A percentile compares a stretch with the other conserved stretches of the same genome.
Evolutionary conservation across 768 basidiomycete genomes (phyloP).

Genomic region (Rubroboletus satanas): DNA sequence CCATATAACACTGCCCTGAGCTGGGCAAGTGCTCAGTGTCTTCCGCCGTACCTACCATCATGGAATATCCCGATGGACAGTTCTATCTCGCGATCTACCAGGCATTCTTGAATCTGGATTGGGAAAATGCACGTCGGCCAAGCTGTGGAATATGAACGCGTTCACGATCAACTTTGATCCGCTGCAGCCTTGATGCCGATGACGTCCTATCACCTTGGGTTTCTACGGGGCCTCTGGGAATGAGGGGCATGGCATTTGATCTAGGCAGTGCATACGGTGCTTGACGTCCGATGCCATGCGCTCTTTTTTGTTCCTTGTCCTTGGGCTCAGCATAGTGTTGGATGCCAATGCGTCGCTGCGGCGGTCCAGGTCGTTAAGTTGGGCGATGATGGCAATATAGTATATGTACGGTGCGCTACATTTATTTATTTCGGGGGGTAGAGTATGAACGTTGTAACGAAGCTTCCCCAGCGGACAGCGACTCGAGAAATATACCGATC

Average conservation of each 20-base stretch:
- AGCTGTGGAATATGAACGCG: constrained; percentile 67
- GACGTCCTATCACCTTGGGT: constrained; percentile 51
- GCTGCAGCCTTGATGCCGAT: constrained; percentile 51
- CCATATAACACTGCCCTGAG: constrained; percentile 78
- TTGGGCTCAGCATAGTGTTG: constrained; percentile 36
- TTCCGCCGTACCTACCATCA: constrained; percentile 74
- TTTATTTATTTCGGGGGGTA: background rate
- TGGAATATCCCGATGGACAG: constrained; percentile 70
- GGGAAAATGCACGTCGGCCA: constrained; percentile 71
- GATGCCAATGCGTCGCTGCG: constrained; percentile 64
- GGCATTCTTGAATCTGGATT: constrained; percentile 64
- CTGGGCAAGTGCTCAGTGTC: constrained; percentile 86
- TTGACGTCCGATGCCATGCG: background rate
- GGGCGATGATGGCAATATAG: constrained; percentile 43
- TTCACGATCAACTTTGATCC: constrained; percentile 84
- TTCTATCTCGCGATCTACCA: constrained; percentile 73
- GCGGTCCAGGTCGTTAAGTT: constrained; percentile 65
- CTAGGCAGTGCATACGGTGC: constrained; percentile 33
- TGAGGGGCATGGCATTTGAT: constrained; percentile 55
- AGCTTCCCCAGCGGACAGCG: background rate
- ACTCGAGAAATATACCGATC: constrained; percentile 50
- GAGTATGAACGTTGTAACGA: background rate
- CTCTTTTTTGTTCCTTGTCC: background rate
- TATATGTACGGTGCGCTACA: constrained; percentile 46
- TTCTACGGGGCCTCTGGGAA: constrained; percentile 46